Base-by-base conservation (phyloP, 148 eudicot genomes). In the Linanthus parryae region DNA sequence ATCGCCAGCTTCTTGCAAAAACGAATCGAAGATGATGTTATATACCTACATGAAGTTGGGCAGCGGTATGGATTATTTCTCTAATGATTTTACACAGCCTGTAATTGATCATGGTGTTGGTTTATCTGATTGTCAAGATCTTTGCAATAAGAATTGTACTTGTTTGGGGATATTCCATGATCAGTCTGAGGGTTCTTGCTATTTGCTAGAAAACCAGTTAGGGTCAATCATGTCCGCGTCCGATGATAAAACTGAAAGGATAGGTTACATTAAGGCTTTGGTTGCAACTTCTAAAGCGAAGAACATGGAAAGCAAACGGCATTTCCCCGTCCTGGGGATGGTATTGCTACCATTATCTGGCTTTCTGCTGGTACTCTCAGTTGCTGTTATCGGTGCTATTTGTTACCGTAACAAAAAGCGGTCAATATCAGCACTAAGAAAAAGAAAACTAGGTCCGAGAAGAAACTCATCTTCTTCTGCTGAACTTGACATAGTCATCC, bases 151-250 rank as follows among this genome's bases (percentile, higher is more conserved):
- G 12, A 71, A 74, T 30, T 86, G 95, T 49, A 58, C 84, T 39
- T 86, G 90, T 57, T 55, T 77, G 56, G 95, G 79, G 11, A 4
- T 82, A 14, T 79, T 77, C 52, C 68, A 69, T 67, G 71, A 30
- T 28, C 70, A 77, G 31, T 59, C 73, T 17, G 61, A 84, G 22
- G 82, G 80, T 33, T 70, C 75, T 18, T 86, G 95, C 70, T 74
- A 70, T 35, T 22, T 59, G 52, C 52, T 86, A 54, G 72, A 54
- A 8, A 49, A 69, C 44, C 61, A 59, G 38, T 15, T 86, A 43
- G 86, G 90, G 17, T 79, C 95, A 12, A 14, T 86, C 29, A 72
- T 65, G 39, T 57, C 56, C 11, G 36, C 16, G 25, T n/a, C 30
- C 2, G 26, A 40, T 8, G 59, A 40, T 4, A 48, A 57, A 22